Percentiles rank a stretch among this genome's conserved stretches.
These are phyloP conservation scores for Sugiyamaella pinicola DNA, from an alignment of 1,139 yeast species.

Conservation along the genomic window DNA sequence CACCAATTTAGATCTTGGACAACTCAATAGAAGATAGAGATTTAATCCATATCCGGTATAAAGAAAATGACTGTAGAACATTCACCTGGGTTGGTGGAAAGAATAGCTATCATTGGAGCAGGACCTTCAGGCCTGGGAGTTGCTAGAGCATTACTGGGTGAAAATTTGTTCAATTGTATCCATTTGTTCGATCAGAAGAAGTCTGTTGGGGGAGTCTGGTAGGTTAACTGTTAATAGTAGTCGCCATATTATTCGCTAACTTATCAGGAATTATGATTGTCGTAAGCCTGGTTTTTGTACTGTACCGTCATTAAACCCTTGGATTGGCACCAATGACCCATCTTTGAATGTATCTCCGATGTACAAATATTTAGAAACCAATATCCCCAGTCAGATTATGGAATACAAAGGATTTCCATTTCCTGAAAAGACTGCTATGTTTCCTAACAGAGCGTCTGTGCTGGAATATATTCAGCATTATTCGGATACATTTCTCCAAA, in stretches of 20 bases:
- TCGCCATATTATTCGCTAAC: background rate
- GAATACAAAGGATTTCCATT: constrained; percentile 55
- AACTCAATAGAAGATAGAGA: background rate
- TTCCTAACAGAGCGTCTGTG: constrained; percentile 55
- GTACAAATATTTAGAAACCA: constrained; percentile 59
- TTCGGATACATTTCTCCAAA: constrained; percentile 45
- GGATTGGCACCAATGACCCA: constrained; percentile 21
- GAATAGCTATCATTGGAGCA: constrained; percentile 52
- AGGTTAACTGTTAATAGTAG: constrained; percentile 20
- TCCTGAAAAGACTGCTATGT: constrained; percentile 49
- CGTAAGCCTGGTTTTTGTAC: constrained; percentile 24
- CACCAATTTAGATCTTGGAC: no score
- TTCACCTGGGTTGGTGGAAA: background rate
- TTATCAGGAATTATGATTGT: constrained; percentile 27
- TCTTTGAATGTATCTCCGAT: constrained; percentile 48
- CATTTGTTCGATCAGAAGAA: constrained; percentile 55
- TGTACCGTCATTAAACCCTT: constrained; percentile 34
- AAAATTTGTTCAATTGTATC: constrained; percentile 48
- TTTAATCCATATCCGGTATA: no score
- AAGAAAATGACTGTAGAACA: constrained; percentile 6
- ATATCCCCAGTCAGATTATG: constrained; percentile 62
- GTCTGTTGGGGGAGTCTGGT: constrained; percentile 58
- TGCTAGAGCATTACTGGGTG: constrained; percentile 55
- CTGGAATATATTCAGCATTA: constrained; percentile 51
- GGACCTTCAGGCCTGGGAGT: constrained; percentile 70